phyloP scores from a whole-genome alignment of 1,139 yeast species.

The Candida sanyaensis region DNA sequence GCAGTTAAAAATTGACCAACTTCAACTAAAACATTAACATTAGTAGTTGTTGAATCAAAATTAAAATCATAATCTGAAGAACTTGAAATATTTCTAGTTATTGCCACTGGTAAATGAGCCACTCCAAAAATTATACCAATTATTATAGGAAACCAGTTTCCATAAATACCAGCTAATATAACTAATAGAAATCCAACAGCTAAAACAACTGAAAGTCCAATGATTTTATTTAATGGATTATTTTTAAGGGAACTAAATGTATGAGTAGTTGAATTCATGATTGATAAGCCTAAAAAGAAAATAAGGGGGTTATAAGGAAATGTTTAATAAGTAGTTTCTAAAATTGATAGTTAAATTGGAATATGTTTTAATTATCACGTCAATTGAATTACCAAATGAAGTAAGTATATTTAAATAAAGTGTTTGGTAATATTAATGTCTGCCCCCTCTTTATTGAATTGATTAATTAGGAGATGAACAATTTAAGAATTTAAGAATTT shows the following conservation, averaged over 20 bases:
- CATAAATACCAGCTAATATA: slow-evolving; percentile 73
- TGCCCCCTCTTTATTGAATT: too few relatives aligned
- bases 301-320: too few relatives aligned
- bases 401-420: too few relatives aligned
- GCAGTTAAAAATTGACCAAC: slow-evolving; percentile 71
- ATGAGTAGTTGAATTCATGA: slow-evolving; percentile 31
- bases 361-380: too few relatives aligned
- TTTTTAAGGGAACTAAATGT: slow-evolving; percentile 17
- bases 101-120: slow-evolving; percentile 70
- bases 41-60: slow-evolving; percentile 36
- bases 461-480: too few relatives aligned
- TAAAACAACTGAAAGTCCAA: slow-evolving; percentile 69
- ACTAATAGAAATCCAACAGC: slow-evolving; percentile 79
- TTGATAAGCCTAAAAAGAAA: too few relatives aligned
- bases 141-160: slow-evolving; percentile 77
- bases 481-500: too few relatives aligned
- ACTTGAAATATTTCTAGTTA: slow-evolving; percentile 33
- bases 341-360: too few relatives aligned
- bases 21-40: slow-evolving; percentile 44
- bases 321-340: too few relatives aligned
- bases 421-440: too few relatives aligned
- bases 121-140: slow-evolving; percentile 53
- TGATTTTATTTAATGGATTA: slow-evolving; percentile 73
- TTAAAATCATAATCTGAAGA: slow-evolving; percentile 47
- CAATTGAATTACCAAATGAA: too few relatives aligned